Percentiles rank a stretch among this genome's conserved stretches.
These are phyloP conservation scores for Aspergillus niger DNA, from an alignment of 2,329 filamentous ascomycete species.

Conservation along the genomic window DNA sequence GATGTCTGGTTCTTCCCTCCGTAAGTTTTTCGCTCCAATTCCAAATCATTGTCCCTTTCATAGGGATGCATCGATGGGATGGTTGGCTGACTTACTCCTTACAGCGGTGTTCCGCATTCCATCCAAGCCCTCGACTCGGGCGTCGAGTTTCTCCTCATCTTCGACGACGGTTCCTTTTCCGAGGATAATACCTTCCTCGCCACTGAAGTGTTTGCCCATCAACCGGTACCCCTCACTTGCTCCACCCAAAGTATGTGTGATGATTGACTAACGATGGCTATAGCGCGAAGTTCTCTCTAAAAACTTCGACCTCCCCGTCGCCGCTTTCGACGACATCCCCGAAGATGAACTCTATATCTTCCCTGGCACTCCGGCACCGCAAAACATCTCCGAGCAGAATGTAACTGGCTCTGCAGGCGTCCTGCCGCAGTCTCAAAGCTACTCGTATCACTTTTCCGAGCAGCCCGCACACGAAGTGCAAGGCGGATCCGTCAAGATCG, in stretches of 20 bases:
- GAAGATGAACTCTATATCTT: slow-evolving; percentile 74
- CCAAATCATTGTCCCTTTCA: too few relatives aligned
- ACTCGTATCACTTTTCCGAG: slow-evolving; percentile 71
- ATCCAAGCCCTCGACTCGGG: slow-evolving; percentile 72
- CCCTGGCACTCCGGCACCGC: slow-evolving; percentile 64
- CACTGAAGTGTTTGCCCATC: slow-evolving; percentile 60
- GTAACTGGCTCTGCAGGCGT: slow-evolving; percentile 63
- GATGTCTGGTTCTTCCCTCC: slow-evolving; percentile 82
- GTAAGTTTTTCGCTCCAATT: slow-evolving; percentile 16
- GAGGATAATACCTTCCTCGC: slow-evolving; percentile 75
- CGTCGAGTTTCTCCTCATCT: slow-evolving; percentile 65
- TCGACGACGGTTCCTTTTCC: slow-evolving; percentile 61
- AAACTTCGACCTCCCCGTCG: slow-evolving; percentile 53
- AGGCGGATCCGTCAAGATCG: slow-evolving; percentile 72
- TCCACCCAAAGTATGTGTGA: too few relatives aligned
- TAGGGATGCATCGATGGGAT: not conserved
- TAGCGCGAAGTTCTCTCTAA: slow-evolving; percentile 56
- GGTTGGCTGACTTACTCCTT: not conserved
- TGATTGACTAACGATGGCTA: not conserved
- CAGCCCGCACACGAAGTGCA: slow-evolving; percentile 67
- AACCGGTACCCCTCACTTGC: slow-evolving; percentile 26
- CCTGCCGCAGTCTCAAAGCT: slow-evolving; percentile 64
- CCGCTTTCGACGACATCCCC: slow-evolving; percentile 64
- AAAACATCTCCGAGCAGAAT: slow-evolving; percentile 65
- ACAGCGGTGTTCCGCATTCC: slow-evolving; percentile 69